A percentile compares a stretch with the other conserved stretches of the same genome.
phyloP scores from a whole-genome alignment of 768 basidiomycete genomes.

The Tricholoma bakamatsutake region DNA sequence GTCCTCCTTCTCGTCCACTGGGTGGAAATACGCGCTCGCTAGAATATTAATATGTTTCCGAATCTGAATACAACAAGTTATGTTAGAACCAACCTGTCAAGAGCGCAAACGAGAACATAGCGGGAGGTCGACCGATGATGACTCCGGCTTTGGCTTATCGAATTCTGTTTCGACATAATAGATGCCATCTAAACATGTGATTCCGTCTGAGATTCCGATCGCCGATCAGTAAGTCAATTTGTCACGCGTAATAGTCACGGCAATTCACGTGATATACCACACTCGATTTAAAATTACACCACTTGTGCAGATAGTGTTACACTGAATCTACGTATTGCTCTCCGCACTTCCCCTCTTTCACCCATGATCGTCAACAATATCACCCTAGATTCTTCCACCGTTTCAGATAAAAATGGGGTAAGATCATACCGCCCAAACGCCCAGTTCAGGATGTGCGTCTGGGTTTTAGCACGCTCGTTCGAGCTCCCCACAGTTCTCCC shows the following conservation, averaged over 20 bases:
- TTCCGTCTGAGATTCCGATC: slow-evolving; percentile 1
- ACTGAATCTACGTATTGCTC: slow-evolving; percentile 52
- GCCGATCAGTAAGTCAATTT: slow-evolving; percentile 2
- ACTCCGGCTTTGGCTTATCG: not conserved
- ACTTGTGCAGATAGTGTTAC: slow-evolving; percentile 33
- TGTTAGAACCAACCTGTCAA: slow-evolving; percentile 30
- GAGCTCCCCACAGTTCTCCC: slow-evolving; percentile 7
- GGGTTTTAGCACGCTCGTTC: not conserved
- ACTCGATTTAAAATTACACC: slow-evolving; percentile 7
- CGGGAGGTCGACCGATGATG: slow-evolving; percentile 4
- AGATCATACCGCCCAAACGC: slow-evolving; percentile 86
- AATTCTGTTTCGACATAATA: slow-evolving; percentile 20
- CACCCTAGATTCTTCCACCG: slow-evolving; percentile 24
- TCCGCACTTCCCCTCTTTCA: slow-evolving; percentile 71
- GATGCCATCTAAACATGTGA: slow-evolving; percentile 10
- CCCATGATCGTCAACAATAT: slow-evolving; percentile 88
- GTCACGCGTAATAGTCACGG: slow-evolving; percentile 44
- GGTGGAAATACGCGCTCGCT: slow-evolving; percentile 63
- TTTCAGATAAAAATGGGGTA: slow-evolving; percentile 24
- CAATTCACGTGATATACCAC: not conserved
- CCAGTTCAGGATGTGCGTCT: slow-evolving; percentile 74
- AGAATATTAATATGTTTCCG: slow-evolving; percentile 1
- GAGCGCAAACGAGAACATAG: slow-evolving; percentile 43
- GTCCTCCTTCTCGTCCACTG: slow-evolving; percentile 53
- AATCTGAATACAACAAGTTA: not conserved